Evolutionary conservation across 2,329 filamentous ascomycete genomes (phyloP), one percentile per base, ranked within the genome.

Genomic region (Epichloe typhina): DNA sequence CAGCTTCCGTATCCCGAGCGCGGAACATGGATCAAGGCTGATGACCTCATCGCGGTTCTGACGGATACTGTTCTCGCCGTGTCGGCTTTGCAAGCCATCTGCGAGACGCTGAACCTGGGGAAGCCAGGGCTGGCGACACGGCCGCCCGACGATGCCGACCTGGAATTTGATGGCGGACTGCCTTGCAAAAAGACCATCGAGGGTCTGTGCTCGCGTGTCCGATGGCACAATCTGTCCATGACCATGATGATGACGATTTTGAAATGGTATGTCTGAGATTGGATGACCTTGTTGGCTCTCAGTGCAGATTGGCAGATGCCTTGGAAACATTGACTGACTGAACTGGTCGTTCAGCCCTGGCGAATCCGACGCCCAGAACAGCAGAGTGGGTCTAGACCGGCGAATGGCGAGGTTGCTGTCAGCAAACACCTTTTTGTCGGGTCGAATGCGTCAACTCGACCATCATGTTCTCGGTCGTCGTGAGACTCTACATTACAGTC

Each of bases 161-260:
- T 40, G 2, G 46, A 13, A 9, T 26, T 13, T 11, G 42, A 45
- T n/a, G 19, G 19, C 31, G 44, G 17, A 7, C n/a, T 45, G 53
- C 17, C 54, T n/a, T 57, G 55, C n/a, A 59, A 60, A 49, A 61
- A 62, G 55, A 54, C 55, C 33, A 56, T 65, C 31, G 59, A 53
- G 26, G 56, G 58, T 4, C 55, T 68, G 4, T 66, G 61, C 45
- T 59, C 63, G 2, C 58, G 66, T 8, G 60, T 68, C 7, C 61
- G 63, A 35, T 68, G 64, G 64, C 66, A 67, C 56, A 66, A 64
- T 46, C 56, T 68, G 19, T 67, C 65, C 17, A 66, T 68, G 56
- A 65, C 63, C 15, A 64, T 68, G 61, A 66, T 68, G 60, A 66
- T 65, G 59, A 68, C 65, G 4, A 64, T 68, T 41, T 56, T 68